A percentile compares a stretch with the other conserved stretches of the same genome.
phyloP scores from a whole-genome alignment of 352 stramenopile species.

The Pythium rishiriense region DNA sequence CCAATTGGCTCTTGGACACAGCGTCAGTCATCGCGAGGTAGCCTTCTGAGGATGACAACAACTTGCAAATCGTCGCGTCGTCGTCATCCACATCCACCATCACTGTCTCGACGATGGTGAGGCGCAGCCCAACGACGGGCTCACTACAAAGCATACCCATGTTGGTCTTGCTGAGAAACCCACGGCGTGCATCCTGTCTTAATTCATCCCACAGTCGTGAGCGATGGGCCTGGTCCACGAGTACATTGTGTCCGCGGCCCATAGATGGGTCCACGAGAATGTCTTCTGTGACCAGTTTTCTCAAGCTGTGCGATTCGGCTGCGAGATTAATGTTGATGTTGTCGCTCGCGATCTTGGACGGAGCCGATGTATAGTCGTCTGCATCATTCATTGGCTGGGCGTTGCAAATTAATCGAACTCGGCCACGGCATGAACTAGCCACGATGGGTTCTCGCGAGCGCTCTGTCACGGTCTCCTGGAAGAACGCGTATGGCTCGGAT shows the following conservation, averaged over 20 bases:
- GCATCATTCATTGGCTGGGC: neutral
- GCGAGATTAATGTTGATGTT: too few species aligned
- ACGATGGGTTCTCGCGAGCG: neutral
- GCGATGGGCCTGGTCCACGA: conserved; percentile 9
- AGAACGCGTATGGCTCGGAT: neutral
- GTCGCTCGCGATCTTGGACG: neutral
- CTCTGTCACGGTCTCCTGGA: conserved; percentile 1
- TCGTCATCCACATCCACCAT: neutral
- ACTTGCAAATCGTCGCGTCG: neutral
- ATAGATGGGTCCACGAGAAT: neutral
- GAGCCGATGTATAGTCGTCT: too few species aligned
- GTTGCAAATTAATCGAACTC: neutral
- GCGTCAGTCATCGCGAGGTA: neutral
- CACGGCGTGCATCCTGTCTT: neutral
- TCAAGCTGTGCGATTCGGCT: neutral
- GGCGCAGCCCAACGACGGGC: neutral
- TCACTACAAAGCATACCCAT: neutral
- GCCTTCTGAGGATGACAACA: neutral
- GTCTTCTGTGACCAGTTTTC: too few species aligned
- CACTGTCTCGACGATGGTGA: neutral
- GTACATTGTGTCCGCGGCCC: neutral
- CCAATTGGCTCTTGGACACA: conserved; percentile 1
- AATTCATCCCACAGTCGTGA: neutral
- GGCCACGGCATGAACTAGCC: neutral
- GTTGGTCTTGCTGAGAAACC: neutral